Conservation (phyloP, 2,329 filamentous ascomycete species). For the Alternaria incomplexa region DNA sequence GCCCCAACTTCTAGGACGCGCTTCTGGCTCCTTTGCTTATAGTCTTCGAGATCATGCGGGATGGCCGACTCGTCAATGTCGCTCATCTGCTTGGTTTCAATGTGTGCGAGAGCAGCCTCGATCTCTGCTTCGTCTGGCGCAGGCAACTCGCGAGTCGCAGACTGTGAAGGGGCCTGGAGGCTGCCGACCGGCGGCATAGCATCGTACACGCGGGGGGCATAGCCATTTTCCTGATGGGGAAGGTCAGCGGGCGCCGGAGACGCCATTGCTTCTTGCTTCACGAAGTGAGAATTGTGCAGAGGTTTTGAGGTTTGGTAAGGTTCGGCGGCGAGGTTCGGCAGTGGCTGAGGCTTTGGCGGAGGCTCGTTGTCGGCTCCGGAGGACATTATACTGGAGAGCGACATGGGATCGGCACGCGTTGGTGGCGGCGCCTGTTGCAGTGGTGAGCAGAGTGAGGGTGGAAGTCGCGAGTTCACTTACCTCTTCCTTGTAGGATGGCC, state of each 20-base stretch:
- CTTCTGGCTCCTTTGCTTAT: constrained; percentile 64
- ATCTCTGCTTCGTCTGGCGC: constrained; percentile 67
- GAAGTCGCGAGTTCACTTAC: constrained; percentile 25
- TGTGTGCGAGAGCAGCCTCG: constrained; percentile 67
- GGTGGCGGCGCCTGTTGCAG: constrained; percentile 63
- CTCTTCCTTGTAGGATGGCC: constrained; percentile 45
- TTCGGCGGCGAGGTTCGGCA: constrained; percentile 31
- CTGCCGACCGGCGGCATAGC: constrained; percentile 28
- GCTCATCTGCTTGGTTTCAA: constrained; percentile 63
- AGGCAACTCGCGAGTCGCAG: constrained; percentile 36
- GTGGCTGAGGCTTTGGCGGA: constrained; percentile 56
- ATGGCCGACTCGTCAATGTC: constrained; percentile 63
- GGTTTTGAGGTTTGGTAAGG: constrained; percentile 29
- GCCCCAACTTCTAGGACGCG: constrained; percentile 71
- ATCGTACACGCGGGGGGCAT: constrained; percentile 29
- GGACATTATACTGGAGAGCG: constrained; percentile 92
- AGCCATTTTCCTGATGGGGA: constrained; percentile 25
- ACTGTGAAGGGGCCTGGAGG: constrained; percentile 19
- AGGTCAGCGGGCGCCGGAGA: constrained; percentile 37
- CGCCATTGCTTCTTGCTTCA: constrained; percentile 44
- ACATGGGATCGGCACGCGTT: constrained; percentile 89
- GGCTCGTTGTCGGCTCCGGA: constrained; percentile 79
- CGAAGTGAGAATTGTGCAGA: constrained; percentile 28
- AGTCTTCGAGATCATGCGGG: constrained; percentile 60
- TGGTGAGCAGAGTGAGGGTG: constrained; percentile 23